Evolutionary conservation across 805 yeast genomes (phyloP).

Genomic region (Cyberlindnera sargentensis): DNA sequence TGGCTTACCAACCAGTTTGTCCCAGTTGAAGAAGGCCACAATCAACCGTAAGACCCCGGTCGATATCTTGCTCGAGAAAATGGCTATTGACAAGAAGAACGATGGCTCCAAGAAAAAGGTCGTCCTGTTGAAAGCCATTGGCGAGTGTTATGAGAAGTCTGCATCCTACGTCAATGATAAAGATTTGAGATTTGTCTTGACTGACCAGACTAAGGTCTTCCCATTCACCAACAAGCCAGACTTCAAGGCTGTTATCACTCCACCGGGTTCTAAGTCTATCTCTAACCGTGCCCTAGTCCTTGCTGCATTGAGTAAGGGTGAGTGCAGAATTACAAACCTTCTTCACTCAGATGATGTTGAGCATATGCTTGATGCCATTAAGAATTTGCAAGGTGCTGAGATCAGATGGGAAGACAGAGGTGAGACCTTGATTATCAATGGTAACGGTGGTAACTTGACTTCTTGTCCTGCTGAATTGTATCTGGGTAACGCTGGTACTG

Average conservation of each 20-base stretch:
- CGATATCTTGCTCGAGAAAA: slow-evolving; percentile 64
- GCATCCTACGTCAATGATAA: slow-evolving; percentile 82
- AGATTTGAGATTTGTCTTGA: slow-evolving; percentile 72
- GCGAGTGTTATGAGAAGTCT: slow-evolving; percentile 79
- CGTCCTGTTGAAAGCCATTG: slow-evolving; percentile 77
- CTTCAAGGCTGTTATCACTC: slow-evolving; percentile 43
- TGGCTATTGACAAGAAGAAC: slow-evolving; percentile 96
- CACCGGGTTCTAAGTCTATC: slow-evolving; percentile 97
- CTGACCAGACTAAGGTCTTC: slow-evolving; percentile 71
- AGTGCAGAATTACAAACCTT: slow-evolving; percentile 74
- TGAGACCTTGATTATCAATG: slow-evolving; percentile 75
- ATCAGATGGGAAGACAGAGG: slow-evolving; percentile 84
- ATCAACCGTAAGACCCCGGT: slow-evolving; percentile 70
- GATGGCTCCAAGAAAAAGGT: slow-evolving; percentile 88
- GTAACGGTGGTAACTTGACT: slow-evolving; percentile 72
- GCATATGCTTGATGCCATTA: slow-evolving; percentile 86
- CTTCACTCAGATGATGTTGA: slow-evolving; percentile 95
- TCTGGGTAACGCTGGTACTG: slow-evolving; percentile 97
- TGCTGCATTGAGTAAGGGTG: slow-evolving; percentile 87
- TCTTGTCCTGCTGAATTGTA: slow-evolving; percentile 67
- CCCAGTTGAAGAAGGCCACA: slow-evolving; percentile 59
- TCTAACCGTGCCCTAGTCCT: slow-evolving; percentile 90
- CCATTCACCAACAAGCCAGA: slow-evolving; percentile 36
- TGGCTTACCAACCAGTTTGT: slow-evolving; percentile 73
- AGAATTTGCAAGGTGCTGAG: slow-evolving; percentile 72